Evolutionary conservation across 306 rosid genomes (phyloP), one percentile per base, ranked within the genome.

Genomic region (Fragaria vesca): DNA sequence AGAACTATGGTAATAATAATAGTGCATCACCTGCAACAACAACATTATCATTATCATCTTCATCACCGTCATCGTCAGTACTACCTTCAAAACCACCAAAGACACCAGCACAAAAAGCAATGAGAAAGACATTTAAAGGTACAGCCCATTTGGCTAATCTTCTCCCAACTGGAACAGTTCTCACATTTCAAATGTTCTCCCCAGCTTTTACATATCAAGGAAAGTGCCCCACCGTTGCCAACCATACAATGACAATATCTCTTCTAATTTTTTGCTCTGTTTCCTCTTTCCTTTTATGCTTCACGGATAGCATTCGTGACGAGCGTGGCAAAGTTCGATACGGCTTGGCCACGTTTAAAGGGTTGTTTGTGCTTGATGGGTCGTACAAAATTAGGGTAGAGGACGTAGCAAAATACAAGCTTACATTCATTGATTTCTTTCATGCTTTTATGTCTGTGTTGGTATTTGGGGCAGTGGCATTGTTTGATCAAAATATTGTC

Each of bases 111-210:
- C 93, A 87, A 12, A 90, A 82, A 52, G 89, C 89, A 42, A 76
- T 89, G 8, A 83, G 93, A 78, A 93, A 89, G 75, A 76, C 93
- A 9, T 89, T 93, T 85, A 93, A 93, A 81, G 87, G 89, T 12
- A 85, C 96, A n/a, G 83, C 93, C 7, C 86, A 90, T 71, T 76
- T 92, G 76, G 74, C 97, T 5, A 90, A 90, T 40, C 96, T 93
- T 48, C 90, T 90, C 6, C 94, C 97, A 28, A 93, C 93, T 1
- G 97, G 97, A 45, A 85, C 96, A 1, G 92, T 89, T 17, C 87
- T 93, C 11, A 68, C 82, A 43, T 90, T 89, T 75, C 93, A 93
- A 67, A 76, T 86, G 50, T 47, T 93, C 18, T 82, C 93, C 24
- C 96, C 96, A 2, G 80, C 78, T 17, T 71, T 89, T 77, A 90